Base-by-base conservation (phyloP, 164 flowering plant species). In the Akebia trifoliata region DNA sequence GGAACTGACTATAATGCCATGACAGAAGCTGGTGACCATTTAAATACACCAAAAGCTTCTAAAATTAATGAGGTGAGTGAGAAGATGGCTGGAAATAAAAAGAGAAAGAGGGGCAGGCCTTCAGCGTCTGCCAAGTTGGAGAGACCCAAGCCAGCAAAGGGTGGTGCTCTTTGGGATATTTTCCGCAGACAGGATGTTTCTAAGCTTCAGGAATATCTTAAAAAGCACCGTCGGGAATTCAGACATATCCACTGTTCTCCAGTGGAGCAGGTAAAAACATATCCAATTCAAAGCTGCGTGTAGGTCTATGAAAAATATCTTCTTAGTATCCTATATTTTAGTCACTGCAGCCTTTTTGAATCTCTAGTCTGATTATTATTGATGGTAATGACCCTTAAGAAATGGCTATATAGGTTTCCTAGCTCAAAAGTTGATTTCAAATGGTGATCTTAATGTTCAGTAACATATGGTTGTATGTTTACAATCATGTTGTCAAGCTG, bases 161-260 rank as follows among this genome's bases (percentile, higher is more conserved):
- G 74, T 2, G 77, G 77, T 62, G 77, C 77, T 20, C 57, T 73
- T 22, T 73, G 77, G 77, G 77, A 73, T 38, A 69, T 73, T 30
- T 72, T 72, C 26, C 69, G 73, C 8, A 61, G 76, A 49, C 54
- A 69, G 46, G 76, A 72, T 65, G 70, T 73, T 28, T 60, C 68
- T 18, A 63, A 66, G 69, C 60, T 69, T 21, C 35, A 63, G 46
- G 69, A 64, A 32, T 73, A 73, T 55, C 71, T 73, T n/a, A 59
- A 32, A 36, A 69, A 66, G 53, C 74, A 73, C 28, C 60, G 18
- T 24, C 62, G 52, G 43, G 74, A 73, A 47, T 73, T 73, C 50
- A 56, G 74, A 31, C 63, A 73, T 45, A 30, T 45, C 21, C 18
- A 56, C 39, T 44, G 69, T 61, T 50, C 59, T 57, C 65, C 56